Evolutionary conservation across 257 asterid species (phyloP).

Genomic region (Nicotiana undulata): DNA sequence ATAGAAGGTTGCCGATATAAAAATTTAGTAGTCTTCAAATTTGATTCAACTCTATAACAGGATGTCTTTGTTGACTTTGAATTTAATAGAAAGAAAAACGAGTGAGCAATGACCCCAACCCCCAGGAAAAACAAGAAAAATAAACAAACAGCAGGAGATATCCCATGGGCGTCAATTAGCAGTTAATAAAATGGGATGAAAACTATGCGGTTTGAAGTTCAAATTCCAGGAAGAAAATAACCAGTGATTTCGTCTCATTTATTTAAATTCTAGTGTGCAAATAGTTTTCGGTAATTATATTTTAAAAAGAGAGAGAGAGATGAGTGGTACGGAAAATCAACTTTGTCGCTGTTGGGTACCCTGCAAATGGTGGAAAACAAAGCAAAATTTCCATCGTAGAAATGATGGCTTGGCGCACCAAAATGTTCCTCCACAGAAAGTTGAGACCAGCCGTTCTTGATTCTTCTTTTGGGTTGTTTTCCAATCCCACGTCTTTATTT

Average conservation of each 20-base stretch:
- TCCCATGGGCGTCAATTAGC: background rate
- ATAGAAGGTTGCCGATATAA: background rate
- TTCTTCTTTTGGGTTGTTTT: conserved; percentile 2
- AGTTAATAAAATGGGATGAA: background rate
- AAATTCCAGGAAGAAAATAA: too few relatives aligned
- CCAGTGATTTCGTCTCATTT: too few relatives aligned
- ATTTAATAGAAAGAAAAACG: background rate
- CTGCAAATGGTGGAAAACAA: conserved; percentile 1
- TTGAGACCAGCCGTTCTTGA: background rate
- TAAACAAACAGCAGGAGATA: background rate
- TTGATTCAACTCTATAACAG: background rate
- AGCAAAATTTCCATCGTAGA: background rate
- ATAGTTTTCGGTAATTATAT: background rate
- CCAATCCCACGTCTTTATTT: background rate
- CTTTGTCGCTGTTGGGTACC: background rate
- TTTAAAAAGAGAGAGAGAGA: background rate
- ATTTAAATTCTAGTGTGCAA: too few relatives aligned
- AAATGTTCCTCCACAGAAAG: background rate
- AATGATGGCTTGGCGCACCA: conserved; percentile 9
- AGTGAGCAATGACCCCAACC: background rate
- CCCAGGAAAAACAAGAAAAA: too few relatives aligned
- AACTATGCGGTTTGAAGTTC: background rate
- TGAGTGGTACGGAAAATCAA: background rate
- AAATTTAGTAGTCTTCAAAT: background rate
- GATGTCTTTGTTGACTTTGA: conserved; percentile 2